Evolutionary conservation across 805 yeast genomes (phyloP).

Genomic region (Yamadazyma insecticola): DNA sequence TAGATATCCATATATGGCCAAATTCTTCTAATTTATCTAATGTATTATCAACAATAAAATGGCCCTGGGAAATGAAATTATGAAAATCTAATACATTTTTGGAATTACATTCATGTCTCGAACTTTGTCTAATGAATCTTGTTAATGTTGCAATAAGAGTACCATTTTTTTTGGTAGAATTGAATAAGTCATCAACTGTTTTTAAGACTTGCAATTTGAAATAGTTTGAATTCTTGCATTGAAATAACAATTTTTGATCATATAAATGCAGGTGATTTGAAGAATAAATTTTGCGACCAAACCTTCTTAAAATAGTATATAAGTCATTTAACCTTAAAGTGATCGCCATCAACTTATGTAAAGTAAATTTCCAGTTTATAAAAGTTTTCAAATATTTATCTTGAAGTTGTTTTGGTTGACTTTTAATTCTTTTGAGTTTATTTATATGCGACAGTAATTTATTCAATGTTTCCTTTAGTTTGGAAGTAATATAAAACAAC

Average conservation of each 20-base stretch:
- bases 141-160: slow-evolving; percentile 45
- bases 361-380: slow-evolving; percentile 21
- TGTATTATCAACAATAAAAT: slow-evolving; percentile 23
- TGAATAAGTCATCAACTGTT: slow-evolving; percentile 34
- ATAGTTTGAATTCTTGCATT: slow-evolving; percentile 19
- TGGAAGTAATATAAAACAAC: slow-evolving; percentile 20
- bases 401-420: slow-evolving; percentile 4
- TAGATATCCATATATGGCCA: slow-evolving; percentile 37
- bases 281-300: slow-evolving; percentile 44
- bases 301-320: slow-evolving; percentile 41
- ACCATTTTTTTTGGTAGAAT: slow-evolving; percentile 45
- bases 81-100: slow-evolving; percentile 36
- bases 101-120: slow-evolving; percentile 27
- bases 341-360: slow-evolving; percentile 45
- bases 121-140: slow-evolving; percentile 39
- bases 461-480: slow-evolving; percentile 24
- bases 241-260: slow-evolving; percentile 35
- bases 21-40: slow-evolving; percentile 31
- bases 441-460: slow-evolving; percentile 17
- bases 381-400: slow-evolving; percentile 19
- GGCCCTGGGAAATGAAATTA: slow-evolving; percentile 40
- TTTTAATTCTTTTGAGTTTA: slow-evolving; percentile 11
- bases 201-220: slow-evolving; percentile 22
- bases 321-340: slow-evolving; percentile 47
- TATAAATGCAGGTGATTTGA: slow-evolving; percentile 41